Base-by-base conservation (phyloP, 345 rosid species). In the Crucihimalaya himalaica region DNA sequence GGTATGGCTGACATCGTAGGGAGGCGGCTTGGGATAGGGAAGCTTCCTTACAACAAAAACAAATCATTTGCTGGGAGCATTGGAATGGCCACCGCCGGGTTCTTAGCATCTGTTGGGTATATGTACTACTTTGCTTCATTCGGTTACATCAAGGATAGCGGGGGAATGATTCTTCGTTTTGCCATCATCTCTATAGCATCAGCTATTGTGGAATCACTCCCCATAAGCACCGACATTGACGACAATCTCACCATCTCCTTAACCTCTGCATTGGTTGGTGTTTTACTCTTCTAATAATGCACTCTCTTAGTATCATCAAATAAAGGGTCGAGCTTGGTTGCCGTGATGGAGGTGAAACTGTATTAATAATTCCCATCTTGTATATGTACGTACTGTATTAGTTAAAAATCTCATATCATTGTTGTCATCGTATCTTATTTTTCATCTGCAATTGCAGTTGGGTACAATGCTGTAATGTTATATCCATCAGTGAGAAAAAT, bases 1-100 rank as follows among this genome's bases (percentile, higher is more conserved):
- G 98, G 99, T 14, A 50, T 95, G 47, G 99, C 99, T 32, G 99
- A 95, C 70, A 72, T 92, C 9, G 86, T 95, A 15, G 99, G 99
- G 60, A 87, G 97, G 73, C 81, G 85, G 54, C 74, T 85, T 18
- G 98, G 98, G 75, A 77, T 10, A 43, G 78, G 65, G 80, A 95
- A 89, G 85, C 79, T 90, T 40, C 88, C 96, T 39, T 85, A 95
- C 86, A 95, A 92, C 87, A 82, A 39, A 55, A 79, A 86, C 81
- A 95, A 95, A 78, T 87, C 99, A 7, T 15, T 83, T 37, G 96
- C 88, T 2, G 99, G 98, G 68, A 95, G 96, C 71, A 67, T 87
- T 54, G 96, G 94, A 18, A 87, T 95, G 97, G 88, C 82, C 42
- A 55, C 68, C 7, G 81, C 92, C 46, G 98, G 98, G 40, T 88